Evolutionary conservation across 176 grass and related monocot species (phyloP).

Genomic region (Hordeum vulgare): MorexV3_pseudomolecules_assembly NC_058519.1:411779757-411780256

Average conservation of each 20-base stretch:
- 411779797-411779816: too few species aligned
- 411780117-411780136: neutral
- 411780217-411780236: neutral
- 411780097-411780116: neutral
- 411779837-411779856: neutral
- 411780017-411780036: neutral
- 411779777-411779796: too few species aligned
- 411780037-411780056: neutral
- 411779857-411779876: neutral
- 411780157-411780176: neutral
- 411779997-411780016: neutral
- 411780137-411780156: neutral
- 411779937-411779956: too few species aligned
- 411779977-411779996: neutral
- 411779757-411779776: too few species aligned
- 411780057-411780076: neutral
- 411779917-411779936: too few species aligned
- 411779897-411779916: too few species aligned
- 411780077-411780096: neutral
- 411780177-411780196: neutral
- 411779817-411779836: too few species aligned
- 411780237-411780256: conserved; percentile 56
- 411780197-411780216: neutral
- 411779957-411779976: neutral
- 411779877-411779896: too few species aligned